phyloP scores from a whole-genome alignment of 257 asterid species.

The Solanum megistacrolobum region DNA sequence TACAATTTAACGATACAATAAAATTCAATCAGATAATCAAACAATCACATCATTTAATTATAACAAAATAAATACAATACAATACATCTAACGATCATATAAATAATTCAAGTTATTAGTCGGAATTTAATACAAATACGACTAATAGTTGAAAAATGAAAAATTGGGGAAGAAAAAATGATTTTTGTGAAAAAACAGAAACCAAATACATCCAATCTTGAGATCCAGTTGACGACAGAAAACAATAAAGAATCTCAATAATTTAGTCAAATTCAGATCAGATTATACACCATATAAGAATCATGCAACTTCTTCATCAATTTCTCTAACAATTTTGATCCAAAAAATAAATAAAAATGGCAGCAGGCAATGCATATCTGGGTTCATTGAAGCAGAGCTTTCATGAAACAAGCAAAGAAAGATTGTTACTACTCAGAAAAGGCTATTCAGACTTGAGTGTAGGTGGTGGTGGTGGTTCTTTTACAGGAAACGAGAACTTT shows the following conservation, averaged over 20 bases:
- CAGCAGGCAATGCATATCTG: slow-evolving; percentile 12
- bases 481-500: slow-evolving; percentile 15
- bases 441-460: slow-evolving; percentile 36
- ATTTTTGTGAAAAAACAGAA: neutral
- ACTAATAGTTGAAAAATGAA: neutral
- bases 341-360: slow-evolving; percentile 19
- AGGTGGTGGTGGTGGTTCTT: neutral
- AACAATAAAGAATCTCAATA: neutral
- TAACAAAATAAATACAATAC: too few species aligned
- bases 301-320: neutral
- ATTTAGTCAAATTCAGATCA: neutral
- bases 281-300: neutral
- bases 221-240: neutral
- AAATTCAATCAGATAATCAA: neutral
- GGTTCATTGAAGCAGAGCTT: slow-evolving; percentile 75
- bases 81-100: too few species aligned
- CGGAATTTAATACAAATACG: too few species aligned
- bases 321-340: neutral
- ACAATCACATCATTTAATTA: neutral
- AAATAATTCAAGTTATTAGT: neutral
- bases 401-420: slow-evolving; percentile 42
- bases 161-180: neutral
- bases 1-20: neutral
- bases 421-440: slow-evolving; percentile 36
- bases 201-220: neutral